Percentiles rank a stretch among this genome's conserved stretches.
Evolutionary conservation across 495 filamentous ascomycete species (phyloP).

Genomic region (Xylaria telfairii): DNA sequence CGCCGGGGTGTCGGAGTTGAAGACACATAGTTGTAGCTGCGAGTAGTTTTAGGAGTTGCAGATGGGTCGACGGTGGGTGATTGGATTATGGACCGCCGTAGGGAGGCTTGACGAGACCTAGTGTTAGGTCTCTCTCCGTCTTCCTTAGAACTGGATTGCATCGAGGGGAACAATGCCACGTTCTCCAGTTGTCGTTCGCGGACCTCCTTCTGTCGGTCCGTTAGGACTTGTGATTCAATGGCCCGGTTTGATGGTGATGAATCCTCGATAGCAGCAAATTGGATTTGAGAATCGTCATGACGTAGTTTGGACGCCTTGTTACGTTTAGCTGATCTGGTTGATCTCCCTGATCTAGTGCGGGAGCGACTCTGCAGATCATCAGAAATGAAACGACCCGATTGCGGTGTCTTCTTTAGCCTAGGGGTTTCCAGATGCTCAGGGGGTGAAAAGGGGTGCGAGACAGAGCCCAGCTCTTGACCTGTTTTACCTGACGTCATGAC

Average conservation of each 20-base stretch:
- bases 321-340: conserved; percentile 28
- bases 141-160: conserved; percentile 64
- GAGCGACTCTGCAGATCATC: conserved; percentile 17
- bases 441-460: conserved; percentile 30
- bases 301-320: conserved; percentile 52
- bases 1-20: conserved; percentile 82
- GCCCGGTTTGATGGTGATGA: conserved; percentile 55
- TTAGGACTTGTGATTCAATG: conserved; percentile 69
- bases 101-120: conserved; percentile 6
- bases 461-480: not conserved
- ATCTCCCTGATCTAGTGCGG: conserved; percentile 2
- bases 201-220: conserved; percentile 75
- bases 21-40: conserved; percentile 64
- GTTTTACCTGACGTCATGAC: conserved; percentile 27
- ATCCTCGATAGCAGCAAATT: conserved; percentile 69
- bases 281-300: conserved; percentile 80
- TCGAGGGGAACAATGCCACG: conserved; percentile 72
- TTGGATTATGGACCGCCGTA: conserved; percentile 9
- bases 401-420: conserved; percentile 25
- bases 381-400: conserved; percentile 29
- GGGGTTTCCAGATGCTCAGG: conserved; percentile 23
- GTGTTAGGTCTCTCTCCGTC: conserved; percentile 18
- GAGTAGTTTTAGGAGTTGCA: conserved; percentile 46
- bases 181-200: conserved; percentile 69
- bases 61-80: conserved; percentile 30